These are phyloP conservation scores for Cinnamomum micranthum DNA, from an alignment of 164 flowering plant genomes.

Conservation along the genomic window DNA sequence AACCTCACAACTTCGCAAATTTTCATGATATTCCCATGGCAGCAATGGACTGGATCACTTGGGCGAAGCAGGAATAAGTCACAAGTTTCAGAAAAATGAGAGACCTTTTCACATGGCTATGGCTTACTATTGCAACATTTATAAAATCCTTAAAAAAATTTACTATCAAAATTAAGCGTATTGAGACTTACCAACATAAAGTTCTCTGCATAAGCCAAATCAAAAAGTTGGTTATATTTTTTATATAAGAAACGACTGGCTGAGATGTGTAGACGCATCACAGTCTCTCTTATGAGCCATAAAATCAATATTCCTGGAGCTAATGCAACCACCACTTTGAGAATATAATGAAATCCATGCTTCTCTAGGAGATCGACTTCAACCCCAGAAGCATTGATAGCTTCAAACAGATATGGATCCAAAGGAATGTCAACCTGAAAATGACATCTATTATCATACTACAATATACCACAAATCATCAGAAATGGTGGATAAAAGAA, in stretches of 20 bases:
- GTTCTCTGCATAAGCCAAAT: conserved; percentile 88
- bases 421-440: conserved; percentile 94
- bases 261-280: conserved; percentile 69
- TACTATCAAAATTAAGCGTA: no score
- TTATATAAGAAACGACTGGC: conserved; percentile 69
- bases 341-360: conserved; percentile 69
- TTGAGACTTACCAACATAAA: conserved; percentile 65
- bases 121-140: not conserved
- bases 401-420: conserved; percentile 91
- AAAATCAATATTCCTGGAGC: conserved; percentile 80
- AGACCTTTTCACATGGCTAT: not conserved
- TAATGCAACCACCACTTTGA: conserved; percentile 62
- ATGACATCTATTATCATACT: conserved; percentile 11
- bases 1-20: no score
- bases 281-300: conserved; percentile 71
- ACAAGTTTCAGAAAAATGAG: not conserved
- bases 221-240: conserved; percentile 81
- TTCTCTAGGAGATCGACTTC: conserved; percentile 96
- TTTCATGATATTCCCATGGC: no score
- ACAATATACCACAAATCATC: not conserved
- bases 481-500: not conserved
- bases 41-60: not conserved
- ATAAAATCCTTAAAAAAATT: no score
- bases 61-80: not conserved
- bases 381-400: conserved; percentile 76